A percentile compares a stretch with the other conserved stretches of the same genome.
phyloP scores from a whole-genome alignment of 495 filamentous ascomycete genomes.

The Articulospora tetracladia region DNA sequence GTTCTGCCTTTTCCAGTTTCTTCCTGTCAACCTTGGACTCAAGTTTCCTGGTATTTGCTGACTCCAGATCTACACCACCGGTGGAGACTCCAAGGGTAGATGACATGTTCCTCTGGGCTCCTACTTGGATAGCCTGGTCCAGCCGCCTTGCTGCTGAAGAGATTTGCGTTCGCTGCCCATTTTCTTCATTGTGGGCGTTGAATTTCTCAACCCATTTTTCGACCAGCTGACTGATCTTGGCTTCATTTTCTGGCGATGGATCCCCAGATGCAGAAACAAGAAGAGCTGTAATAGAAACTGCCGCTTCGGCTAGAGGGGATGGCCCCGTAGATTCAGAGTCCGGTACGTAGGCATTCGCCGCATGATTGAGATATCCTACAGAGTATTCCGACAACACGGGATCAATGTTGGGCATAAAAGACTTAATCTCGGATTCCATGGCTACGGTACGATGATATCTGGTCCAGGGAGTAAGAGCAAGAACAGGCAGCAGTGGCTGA shows the following conservation, averaged over 20 bases:
- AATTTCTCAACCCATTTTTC: constrained; percentile 84
- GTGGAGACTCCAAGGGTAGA: constrained; percentile 87
- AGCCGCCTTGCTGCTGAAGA: constrained; percentile 77
- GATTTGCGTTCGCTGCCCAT: constrained; percentile 64
- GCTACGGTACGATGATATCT: constrained; percentile 6
- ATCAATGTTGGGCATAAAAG: constrained; percentile 84
- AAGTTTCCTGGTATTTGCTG: constrained; percentile 84
- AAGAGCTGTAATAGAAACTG: constrained; percentile 75
- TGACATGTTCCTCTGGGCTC: constrained; percentile 89
- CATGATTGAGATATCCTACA: constrained; percentile 90
- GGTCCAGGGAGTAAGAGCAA: neutral
- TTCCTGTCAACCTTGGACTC: constrained; percentile 97
- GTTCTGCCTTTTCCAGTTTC: constrained; percentile 98
- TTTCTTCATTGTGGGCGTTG: constrained; percentile 64
- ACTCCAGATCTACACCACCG: constrained; percentile 85
- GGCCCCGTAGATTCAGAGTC: constrained; percentile 65
- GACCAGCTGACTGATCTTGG: constrained; percentile 77
- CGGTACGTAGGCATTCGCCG: constrained; percentile 73
- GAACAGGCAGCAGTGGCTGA: neutral
- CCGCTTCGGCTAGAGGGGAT: constrained; percentile 81
- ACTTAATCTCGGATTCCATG: constrained; percentile 92
- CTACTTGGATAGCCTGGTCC: constrained; percentile 94
- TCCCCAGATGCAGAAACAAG: constrained; percentile 89
- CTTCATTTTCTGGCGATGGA: constrained; percentile 61
- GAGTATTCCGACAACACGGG: constrained; percentile 90